phyloP scores from a whole-genome alignment of 2,329 filamentous ascomycete species.

The Neonectria faginata region DNA sequence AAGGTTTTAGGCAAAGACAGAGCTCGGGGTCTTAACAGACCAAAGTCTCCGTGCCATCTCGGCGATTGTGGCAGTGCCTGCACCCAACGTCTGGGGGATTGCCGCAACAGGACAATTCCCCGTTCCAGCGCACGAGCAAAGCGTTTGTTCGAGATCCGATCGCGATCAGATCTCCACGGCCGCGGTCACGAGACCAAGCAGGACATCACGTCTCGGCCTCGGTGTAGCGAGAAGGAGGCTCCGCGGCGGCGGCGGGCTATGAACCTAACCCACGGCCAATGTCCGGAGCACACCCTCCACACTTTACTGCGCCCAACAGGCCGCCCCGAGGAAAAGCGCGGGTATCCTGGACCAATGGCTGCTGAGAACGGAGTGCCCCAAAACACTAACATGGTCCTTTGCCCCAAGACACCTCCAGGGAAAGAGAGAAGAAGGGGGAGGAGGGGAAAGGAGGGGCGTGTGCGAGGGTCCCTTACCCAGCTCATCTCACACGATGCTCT shows the following conservation, averaged over 20 bases:
- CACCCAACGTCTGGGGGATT: constrained; percentile 37
- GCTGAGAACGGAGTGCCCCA: constrained; percentile 4
- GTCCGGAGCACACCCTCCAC: not conserved
- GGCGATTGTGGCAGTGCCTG: constrained; percentile 43
- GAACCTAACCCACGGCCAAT: not conserved
- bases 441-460: constrained; percentile 24
- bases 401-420: not conserved
- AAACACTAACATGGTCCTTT: constrained; percentile 15
- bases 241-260: not conserved
- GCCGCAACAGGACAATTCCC: constrained; percentile 29
- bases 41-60: constrained; percentile 24
- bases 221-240: constrained; percentile 16
- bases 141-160: constrained; percentile 38
- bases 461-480: constrained; percentile 11
- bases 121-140: constrained; percentile 14
- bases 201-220: not conserved
- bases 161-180: constrained; percentile 37
- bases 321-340: not conserved
- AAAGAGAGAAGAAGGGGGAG: constrained; percentile 2
- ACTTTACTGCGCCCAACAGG: not conserved
- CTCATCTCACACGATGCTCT: not conserved
- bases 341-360: not conserved
- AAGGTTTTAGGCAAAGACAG: constrained; percentile 35
- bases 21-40: constrained; percentile 38
- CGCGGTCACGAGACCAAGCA: constrained; percentile 34